These are phyloP conservation scores for Cadophora malorum DNA, from an alignment of 2,329 filamentous ascomycete genomes.

Conservation along the genomic window DNA sequence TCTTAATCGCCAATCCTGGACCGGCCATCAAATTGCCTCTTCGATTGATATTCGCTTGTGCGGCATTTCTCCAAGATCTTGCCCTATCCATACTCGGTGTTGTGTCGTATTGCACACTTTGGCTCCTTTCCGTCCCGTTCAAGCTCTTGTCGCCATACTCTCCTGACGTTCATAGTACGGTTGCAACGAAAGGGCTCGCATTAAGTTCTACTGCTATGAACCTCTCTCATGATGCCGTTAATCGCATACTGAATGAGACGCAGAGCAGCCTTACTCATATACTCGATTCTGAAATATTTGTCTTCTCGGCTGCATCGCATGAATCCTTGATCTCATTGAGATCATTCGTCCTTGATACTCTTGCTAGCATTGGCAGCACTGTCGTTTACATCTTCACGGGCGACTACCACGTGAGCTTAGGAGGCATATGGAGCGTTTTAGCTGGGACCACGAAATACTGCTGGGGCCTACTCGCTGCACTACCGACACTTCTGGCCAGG, in stretches of 20 bases:
- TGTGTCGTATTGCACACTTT: constrained; percentile 48
- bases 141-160: constrained; percentile 30
- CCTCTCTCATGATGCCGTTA: constrained; percentile 40
- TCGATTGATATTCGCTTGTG: constrained; percentile 71
- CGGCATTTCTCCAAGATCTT: constrained; percentile 81
- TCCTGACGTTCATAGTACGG: constrained; percentile 14
- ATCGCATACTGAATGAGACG: constrained; percentile 55
- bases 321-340: constrained; percentile 70
- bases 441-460: constrained; percentile 18
- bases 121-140: constrained; percentile 33
- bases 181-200: constrained; percentile 14
- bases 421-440: constrained; percentile 22
- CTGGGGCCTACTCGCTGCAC: constrained; percentile 38
- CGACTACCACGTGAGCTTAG: constrained; percentile 46
- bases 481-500: constrained; percentile 50
- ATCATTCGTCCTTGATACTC: constrained; percentile 52
- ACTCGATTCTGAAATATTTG: constrained; percentile 68
- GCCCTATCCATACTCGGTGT: constrained; percentile 69
- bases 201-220: constrained; percentile 34
- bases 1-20: constrained; percentile 79
- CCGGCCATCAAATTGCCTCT: constrained; percentile 73
- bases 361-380: constrained; percentile 49
- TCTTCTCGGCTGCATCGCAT: constrained; percentile 79
- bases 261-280: constrained; percentile 54
- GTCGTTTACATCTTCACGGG: constrained; percentile 55